Percentiles rank a stretch among this genome's conserved stretches.
Conservation (phyloP, 23 red algal species). For the Agarophyton chilense region DNA sequence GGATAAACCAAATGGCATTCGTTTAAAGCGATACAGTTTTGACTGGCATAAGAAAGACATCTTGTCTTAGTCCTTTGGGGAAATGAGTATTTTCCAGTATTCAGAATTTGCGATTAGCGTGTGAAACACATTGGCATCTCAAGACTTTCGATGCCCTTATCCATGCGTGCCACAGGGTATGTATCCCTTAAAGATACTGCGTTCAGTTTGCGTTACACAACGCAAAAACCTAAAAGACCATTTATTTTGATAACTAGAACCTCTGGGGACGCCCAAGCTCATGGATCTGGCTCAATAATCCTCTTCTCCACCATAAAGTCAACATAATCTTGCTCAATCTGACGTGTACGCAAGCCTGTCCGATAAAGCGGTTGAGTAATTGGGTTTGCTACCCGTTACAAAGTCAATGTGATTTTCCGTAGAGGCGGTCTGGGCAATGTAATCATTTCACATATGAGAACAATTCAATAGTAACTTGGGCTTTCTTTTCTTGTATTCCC, state of each 20-base stretch:
- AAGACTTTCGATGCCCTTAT: conserved; percentile 29
- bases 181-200: conserved; percentile 4
- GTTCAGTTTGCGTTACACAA: conserved; percentile 29
- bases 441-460: background rate
- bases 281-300: background rate
- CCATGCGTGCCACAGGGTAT: conserved; percentile 14
- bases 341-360: background rate
- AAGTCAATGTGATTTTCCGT: background rate
- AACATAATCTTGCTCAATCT: background rate
- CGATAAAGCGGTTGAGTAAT: background rate
- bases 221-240: conserved; percentile 13
- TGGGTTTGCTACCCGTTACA: background rate
- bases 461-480: background rate
- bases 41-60: background rate
- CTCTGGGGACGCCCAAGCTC: background rate
- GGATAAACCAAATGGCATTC: conserved; percentile 14
- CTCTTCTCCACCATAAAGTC: background rate
- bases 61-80: background rate
- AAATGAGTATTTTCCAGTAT: conserved; percentile 32
- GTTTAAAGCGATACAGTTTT: background rate
- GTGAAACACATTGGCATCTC: conserved; percentile 7
- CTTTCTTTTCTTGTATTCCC: no score
- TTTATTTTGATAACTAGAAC: conserved; percentile 13
- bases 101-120: conserved; percentile 25
- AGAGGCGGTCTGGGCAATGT: background rate